Percentiles rank a stretch among this genome's conserved stretches.
Conservation (phyloP, 306 rosid genomes). For the Fragaria vesca region DNA sequence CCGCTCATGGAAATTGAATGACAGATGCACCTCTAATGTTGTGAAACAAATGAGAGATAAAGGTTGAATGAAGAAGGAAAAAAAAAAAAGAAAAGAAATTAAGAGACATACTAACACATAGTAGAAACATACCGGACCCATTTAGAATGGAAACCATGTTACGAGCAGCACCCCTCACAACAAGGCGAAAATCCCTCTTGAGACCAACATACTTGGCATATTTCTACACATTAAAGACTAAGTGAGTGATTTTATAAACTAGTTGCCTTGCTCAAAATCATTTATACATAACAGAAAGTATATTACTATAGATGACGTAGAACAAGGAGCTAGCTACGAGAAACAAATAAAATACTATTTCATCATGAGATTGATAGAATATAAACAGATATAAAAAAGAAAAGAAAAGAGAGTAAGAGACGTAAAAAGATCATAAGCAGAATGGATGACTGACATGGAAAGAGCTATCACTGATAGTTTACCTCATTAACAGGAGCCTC, state of each 20-base stretch:
- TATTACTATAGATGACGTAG: not conserved
- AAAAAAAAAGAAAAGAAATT: not conserved
- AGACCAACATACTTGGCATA: constrained; percentile 91
- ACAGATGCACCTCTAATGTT: constrained; percentile 1
- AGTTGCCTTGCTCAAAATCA: not conserved
- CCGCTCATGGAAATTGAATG: not conserved
- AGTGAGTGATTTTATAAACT: not conserved
- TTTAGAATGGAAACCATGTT: constrained; percentile 85
- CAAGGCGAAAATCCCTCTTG: constrained; percentile 98
- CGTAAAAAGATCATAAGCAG: not conserved
- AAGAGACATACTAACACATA: not conserved
- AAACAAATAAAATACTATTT: not conserved
- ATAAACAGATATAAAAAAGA: not conserved
- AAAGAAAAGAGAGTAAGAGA: not conserved
- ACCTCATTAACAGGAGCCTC: constrained; percentile 99
- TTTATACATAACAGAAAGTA: constrained; percentile 22
- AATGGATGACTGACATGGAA: not conserved
- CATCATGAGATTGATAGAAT: not conserved
- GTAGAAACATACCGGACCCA: constrained; percentile 80
- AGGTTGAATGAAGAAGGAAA: not conserved
- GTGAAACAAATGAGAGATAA: not conserved
- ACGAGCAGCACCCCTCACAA: constrained; percentile 95
- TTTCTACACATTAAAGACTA: constrained; percentile 54
- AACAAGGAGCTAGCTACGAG: not conserved
- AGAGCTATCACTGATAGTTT: constrained; percentile 9